A percentile compares a stretch with the other conserved stretches of the same genome.
Conservation (phyloP, 495 filamentous ascomycete species). For the Baudoinia panamericana region DNA sequence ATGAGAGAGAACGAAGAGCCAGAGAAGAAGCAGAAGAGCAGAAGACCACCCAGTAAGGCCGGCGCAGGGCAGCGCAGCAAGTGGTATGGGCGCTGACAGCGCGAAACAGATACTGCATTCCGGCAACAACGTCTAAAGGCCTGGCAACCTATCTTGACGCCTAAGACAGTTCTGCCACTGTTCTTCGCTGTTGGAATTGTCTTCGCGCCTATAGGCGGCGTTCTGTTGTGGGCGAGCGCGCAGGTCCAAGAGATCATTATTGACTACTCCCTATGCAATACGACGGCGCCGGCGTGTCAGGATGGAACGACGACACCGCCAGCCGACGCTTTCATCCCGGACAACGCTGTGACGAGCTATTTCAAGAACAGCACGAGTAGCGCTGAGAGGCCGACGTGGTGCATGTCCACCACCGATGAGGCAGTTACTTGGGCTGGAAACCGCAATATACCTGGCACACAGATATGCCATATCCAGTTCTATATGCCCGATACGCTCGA, state of each 20-base stretch:
- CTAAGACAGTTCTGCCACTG: conserved; percentile 79
- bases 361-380: conserved; percentile 45
- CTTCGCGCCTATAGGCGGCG: conserved; percentile 76
- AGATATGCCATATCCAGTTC: conserved; percentile 57
- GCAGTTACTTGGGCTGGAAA: conserved; percentile 10
- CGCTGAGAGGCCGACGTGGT: conserved; percentile 30
- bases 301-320: conserved; percentile 16
- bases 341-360: conserved; percentile 43
- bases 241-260: conserved; percentile 77
- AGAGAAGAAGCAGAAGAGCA: conserved; percentile 70
- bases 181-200: conserved; percentile 79
- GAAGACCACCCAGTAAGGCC: conserved; percentile 66
- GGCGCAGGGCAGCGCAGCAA: conserved; percentile 6
- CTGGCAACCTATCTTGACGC: conserved; percentile 92
- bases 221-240: conserved; percentile 70
- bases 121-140: conserved; percentile 84
- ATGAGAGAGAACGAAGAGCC: conserved; percentile 34
- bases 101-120: conserved; percentile 65
- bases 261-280: conserved; percentile 71
- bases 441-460: conserved; percentile 8
- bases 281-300: conserved; percentile 32
- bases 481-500: conserved; percentile 61
- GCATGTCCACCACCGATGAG: conserved; percentile 21
- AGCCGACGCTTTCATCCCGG: conserved; percentile 35
- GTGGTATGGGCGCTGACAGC: conserved; percentile 3